Evolutionary conservation across 1,284 basidiomycete genomes (phyloP).

Genomic region (Schizophyllum amplum): DNA sequence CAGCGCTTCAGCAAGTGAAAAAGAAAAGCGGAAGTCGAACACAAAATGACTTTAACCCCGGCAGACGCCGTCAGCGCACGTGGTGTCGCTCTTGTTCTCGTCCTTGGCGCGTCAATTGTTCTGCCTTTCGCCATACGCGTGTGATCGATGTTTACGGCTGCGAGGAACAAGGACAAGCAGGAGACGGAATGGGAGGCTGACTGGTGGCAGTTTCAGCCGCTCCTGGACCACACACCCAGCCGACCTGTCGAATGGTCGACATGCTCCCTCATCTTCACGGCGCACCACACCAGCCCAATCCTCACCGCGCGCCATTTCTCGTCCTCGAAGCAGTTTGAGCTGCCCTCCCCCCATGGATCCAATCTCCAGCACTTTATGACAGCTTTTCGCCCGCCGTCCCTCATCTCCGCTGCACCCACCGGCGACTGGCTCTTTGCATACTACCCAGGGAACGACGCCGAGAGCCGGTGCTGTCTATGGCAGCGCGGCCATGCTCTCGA

Average conservation of each 20-base stretch:
- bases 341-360: conserved; percentile 41
- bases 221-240: conserved; percentile 33
- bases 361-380: conserved; percentile 31
- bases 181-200: conserved; percentile 47
- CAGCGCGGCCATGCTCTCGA: conserved; percentile 46
- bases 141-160: conserved; percentile 25
- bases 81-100: background rate
- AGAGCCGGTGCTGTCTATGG: conserved; percentile 64
- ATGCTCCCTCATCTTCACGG: conserved; percentile 58
- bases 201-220: conserved; percentile 68
- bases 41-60: background rate
- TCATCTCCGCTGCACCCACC: conserved; percentile 49
- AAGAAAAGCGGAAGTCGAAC: no score
- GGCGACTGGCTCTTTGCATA: conserved; percentile 67
- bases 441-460: conserved; percentile 48
- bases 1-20: no score
- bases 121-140: background rate
- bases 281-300: conserved; percentile 50
- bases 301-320: conserved; percentile 61
- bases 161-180: conserved; percentile 52
- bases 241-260: conserved; percentile 64
- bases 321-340: conserved; percentile 51
- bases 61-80: background rate
- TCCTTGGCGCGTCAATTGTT: background rate
- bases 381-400: conserved; percentile 51